A percentile compares a stretch with the other conserved stretches of the same genome.
These are phyloP conservation scores for Cladosporium sp. DNA, from an alignment of 2,329 filamentous ascomycete species.

Conservation along the genomic window DNA sequence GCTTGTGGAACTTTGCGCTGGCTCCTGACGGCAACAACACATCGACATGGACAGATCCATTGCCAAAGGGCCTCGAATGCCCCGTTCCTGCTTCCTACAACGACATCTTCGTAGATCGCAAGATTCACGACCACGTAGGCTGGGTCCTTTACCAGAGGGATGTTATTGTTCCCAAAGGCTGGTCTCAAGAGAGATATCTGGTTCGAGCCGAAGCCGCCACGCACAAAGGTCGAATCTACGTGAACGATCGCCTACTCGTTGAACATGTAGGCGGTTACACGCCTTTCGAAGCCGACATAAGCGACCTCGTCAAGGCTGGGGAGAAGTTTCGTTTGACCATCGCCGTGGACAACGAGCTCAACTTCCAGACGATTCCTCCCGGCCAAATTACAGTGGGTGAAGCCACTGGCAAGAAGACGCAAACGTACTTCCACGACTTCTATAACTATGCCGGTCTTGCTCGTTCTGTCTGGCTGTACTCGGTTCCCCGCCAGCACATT, in stretches of 20 bases:
- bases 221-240: constrained; percentile 5
- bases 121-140: constrained; percentile 7
- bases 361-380: constrained; percentile 4
- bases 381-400: not conserved
- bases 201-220: constrained; percentile 7
- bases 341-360: constrained; percentile 8
- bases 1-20: constrained; percentile 6
- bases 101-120: constrained; percentile 7
- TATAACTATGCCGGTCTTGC: constrained; percentile 9
- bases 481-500: constrained; percentile 8
- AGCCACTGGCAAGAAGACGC: not conserved
- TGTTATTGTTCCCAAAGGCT: constrained; percentile 2
- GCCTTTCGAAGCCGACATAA: constrained; percentile 6
- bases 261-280: constrained; percentile 8
- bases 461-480: constrained; percentile 10
- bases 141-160: constrained; percentile 8
- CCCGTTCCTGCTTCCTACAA: constrained; percentile 8
- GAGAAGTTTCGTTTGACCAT: constrained; percentile 7
- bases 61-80: constrained; percentile 1
- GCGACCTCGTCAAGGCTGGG: not conserved
- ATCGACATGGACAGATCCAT: not conserved
- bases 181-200: constrained; percentile 3
- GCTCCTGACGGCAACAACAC: not conserved
- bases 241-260: constrained; percentile 1
- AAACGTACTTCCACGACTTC: constrained; percentile 8